These are phyloP conservation scores for Trypanosoma congolense DNA, from an alignment of 208 protist species.

Conservation along the genomic window DNA sequence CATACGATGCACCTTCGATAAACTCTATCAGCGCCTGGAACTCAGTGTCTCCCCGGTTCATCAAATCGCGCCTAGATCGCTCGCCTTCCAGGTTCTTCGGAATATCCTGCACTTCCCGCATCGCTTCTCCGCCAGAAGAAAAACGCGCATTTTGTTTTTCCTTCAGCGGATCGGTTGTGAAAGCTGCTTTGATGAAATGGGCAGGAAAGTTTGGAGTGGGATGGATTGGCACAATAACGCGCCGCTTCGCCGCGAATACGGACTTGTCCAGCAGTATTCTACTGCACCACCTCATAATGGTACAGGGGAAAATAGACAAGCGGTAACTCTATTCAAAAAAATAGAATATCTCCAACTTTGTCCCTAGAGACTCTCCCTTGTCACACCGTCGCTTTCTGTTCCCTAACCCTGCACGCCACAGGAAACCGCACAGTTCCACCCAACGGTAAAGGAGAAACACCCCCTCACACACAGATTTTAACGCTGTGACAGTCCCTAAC, in stretches of 20 bases:
- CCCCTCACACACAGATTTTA: too few species aligned
- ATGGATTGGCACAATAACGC: constrained; percentile 85
- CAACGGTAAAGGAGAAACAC: too few species aligned
- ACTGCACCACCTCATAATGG: constrained; percentile 34
- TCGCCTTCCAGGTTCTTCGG: constrained; percentile 74
- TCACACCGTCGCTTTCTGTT: too few species aligned
- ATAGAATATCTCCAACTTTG: too few species aligned
- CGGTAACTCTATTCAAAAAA: too few species aligned
- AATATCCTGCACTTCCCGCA: constrained; percentile 85
- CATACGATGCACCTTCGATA: constrained; percentile 83
- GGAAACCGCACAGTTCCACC: too few species aligned
- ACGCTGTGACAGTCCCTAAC: too few species aligned
- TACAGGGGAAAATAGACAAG: background rate
- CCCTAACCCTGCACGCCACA: too few species aligned
- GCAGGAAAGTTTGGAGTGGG: constrained; percentile 74
- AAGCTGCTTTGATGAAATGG: constrained; percentile 81
- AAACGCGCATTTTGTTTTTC: constrained; percentile 87
- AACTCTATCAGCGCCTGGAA: constrained; percentile 87
- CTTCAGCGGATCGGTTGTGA: constrained; percentile 87
- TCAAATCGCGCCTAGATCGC: constrained; percentile 60
- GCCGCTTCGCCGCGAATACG: constrained; percentile 88
- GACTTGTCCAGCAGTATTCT: constrained; percentile 75
- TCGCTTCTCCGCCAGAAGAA: constrained; percentile 80
- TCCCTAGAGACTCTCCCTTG: too few species aligned
- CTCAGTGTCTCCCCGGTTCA: constrained; percentile 58